Base-by-base conservation (phyloP, 192 early-diverging fungal genomes). In the Entomortierella chlamydospora region DNA sequence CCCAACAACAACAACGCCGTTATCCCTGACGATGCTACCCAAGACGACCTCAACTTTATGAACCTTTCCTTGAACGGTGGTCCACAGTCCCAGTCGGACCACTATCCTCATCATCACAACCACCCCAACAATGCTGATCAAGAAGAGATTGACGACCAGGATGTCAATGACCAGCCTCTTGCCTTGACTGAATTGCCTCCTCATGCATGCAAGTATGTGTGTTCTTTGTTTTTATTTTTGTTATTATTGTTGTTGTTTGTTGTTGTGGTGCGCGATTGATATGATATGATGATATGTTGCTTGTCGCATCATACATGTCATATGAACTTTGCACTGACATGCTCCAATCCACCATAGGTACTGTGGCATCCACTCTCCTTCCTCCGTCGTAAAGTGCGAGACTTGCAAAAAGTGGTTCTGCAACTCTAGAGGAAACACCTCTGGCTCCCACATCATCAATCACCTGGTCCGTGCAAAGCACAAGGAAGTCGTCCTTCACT, bases 391-490 rank as follows among this genome's bases (percentile, higher is more conserved):
- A 57, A 95, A 96, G 84, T 99, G 98, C 81, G 89, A 96, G 34
- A 89, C 86, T 0, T 99, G 98, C 85, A 90, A 88, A 57, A 92
- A 93, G 56, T 99, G 97, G 97, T 98, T 99, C 78, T 99, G 98
- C 82, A 99, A 99, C 73, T 88, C 93, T 18, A 90, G 95, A 37
- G 94, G 95, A 28, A 91, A 90, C 62, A 95, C 93, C 1, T 92
- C 93, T 8, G 97, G 95, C 45, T 93, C 98, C 15, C 98, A 99
- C 72, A 97, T 98, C 57, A 91, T 99, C 64, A 95, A 92, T 70
- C 98, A 99, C 72, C 81, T 99, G 50, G 97, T 98, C 31, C 87
- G 89, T 33, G 92, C 96, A 25, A 92, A 93, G 64, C 98, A 99
- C 84, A 96, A 95, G 78, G 97, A 99, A 77, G 97, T 98, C 11